A percentile compares a stretch with the other conserved stretches of the same genome.
These are phyloP conservation scores for Juglanconis sp. DNA, from an alignment of 2,329 filamentous ascomycete species.

Conservation along the genomic window DNA sequence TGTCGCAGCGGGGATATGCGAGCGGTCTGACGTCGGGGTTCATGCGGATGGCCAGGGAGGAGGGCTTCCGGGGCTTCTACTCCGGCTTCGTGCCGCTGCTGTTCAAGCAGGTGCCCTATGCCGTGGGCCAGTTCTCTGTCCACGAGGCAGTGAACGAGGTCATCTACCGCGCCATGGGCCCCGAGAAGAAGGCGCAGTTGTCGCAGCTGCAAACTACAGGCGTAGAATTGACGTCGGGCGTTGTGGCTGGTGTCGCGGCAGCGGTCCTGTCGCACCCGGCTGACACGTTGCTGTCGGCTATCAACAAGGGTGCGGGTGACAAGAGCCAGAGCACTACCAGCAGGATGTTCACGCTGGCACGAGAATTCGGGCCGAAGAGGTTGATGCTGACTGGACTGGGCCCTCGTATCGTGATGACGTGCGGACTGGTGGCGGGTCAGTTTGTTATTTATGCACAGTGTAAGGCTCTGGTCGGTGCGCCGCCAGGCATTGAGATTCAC, in stretches of 20 bases:
- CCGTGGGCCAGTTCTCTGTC: constrained; percentile 90
- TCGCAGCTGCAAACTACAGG: constrained; percentile 71
- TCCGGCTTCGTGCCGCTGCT: constrained; percentile 84
- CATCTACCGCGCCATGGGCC: constrained; percentile 68
- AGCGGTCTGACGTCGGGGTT: constrained; percentile 69
- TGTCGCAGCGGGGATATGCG: constrained; percentile 77
- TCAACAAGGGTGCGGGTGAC: constrained; percentile 54
- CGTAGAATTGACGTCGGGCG: constrained; percentile 81
- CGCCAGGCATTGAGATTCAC: constrained; percentile 51
- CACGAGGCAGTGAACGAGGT: constrained; percentile 83
- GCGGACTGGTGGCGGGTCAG: constrained; percentile 49
- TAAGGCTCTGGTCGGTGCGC: constrained; percentile 50
- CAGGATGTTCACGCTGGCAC: constrained; percentile 50
- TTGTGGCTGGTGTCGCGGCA: constrained; percentile 84
- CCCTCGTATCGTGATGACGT: constrained; percentile 52
- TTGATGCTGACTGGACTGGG: constrained; percentile 46
- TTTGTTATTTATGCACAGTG: constrained; percentile 56
- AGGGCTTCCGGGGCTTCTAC: constrained; percentile 82
- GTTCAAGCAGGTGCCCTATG: constrained; percentile 90
- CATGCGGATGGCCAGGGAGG: constrained; percentile 68
- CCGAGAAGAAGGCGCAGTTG: constrained; percentile 61
- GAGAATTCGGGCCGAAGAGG: constrained; percentile 48
- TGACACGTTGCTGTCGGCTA: constrained; percentile 59
- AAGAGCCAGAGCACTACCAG: constrained; percentile 44
- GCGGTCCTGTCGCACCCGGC: constrained; percentile 87